Evolutionary conservation across 768 basidiomycete species (phyloP).

Genomic region (Xanthoconium stramineum): DNA sequence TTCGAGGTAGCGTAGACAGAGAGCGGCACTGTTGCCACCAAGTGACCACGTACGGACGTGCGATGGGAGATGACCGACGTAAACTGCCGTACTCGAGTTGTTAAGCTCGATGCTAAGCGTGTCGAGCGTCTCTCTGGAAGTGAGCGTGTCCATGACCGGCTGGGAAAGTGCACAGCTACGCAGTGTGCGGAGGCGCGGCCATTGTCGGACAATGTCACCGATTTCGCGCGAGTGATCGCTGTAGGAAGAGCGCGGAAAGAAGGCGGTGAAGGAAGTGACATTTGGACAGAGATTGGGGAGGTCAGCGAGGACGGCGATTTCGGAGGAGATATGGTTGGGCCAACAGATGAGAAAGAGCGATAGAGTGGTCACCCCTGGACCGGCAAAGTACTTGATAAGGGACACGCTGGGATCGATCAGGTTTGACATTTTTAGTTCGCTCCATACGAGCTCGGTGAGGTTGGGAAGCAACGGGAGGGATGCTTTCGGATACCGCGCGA

Average conservation of each 20-base stretch:
- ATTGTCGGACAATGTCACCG: slow-evolving; percentile 20
- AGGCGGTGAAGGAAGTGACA: slow-evolving; percentile 24
- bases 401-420: slow-evolving; percentile 22
- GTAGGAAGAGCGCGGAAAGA: slow-evolving; percentile 26
- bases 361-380: slow-evolving; percentile 15
- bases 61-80: slow-evolving; percentile 18
- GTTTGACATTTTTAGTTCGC: slow-evolving; percentile 23
- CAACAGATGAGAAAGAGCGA: slow-evolving; percentile 25
- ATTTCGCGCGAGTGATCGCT: slow-evolving; percentile 27
- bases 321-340: slow-evolving; percentile 21
- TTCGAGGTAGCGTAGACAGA: slow-evolving; percentile 21
- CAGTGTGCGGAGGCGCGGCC: slow-evolving; percentile 17
- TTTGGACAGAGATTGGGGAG: slow-evolving; percentile 24
- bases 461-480: slow-evolving; percentile 26
- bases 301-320: slow-evolving; percentile 19
- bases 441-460: slow-evolving; percentile 24
- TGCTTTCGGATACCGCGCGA: slow-evolving; percentile 11
- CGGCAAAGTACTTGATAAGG: slow-evolving; percentile 24
- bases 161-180: slow-evolving; percentile 22
- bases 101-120: slow-evolving; percentile 28
- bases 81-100: slow-evolving; percentile 18
- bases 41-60: slow-evolving; percentile 21
- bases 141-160: slow-evolving; percentile 18
- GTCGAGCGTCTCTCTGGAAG: slow-evolving; percentile 8
- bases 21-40: slow-evolving; percentile 20